Evolutionary conservation across 176 grass and related monocot genomes (phyloP).

Genomic region (Thalia dealbata): DNA sequence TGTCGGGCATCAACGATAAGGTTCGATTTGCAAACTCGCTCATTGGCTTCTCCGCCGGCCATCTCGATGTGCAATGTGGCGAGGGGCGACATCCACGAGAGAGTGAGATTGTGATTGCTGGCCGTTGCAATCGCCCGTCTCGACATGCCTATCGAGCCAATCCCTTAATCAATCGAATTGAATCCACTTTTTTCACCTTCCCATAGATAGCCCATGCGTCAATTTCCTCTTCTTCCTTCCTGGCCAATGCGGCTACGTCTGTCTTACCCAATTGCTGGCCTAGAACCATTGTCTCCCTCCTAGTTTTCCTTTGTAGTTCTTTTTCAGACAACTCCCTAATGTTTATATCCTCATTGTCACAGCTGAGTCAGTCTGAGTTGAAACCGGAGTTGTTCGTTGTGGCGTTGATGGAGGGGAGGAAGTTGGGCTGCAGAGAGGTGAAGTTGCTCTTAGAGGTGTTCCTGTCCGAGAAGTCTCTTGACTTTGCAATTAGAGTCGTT

Average conservation of each 20-base stretch:
- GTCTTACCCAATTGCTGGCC: conserved; percentile 85
- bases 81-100: too few relatives aligned
- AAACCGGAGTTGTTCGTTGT: conserved; percentile 21
- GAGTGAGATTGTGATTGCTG: too few relatives aligned
- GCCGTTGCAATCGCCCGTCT: too few relatives aligned
- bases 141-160: too few relatives aligned
- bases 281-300: conserved; percentile 89
- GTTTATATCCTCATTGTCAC: conserved; percentile 35
- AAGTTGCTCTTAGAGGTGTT: conserved; percentile 61
- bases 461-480: conserved; percentile 87
- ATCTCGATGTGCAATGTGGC: too few relatives aligned
- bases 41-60: too few relatives aligned
- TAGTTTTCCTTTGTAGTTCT: conserved; percentile 64
- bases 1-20: too few relatives aligned
- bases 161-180: too few relatives aligned
- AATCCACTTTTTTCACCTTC: too few relatives aligned
- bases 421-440: conserved; percentile 45
- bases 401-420: conserved; percentile 65
- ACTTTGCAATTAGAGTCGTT: conserved; percentile 94
- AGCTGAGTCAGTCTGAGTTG: conserved; percentile 21
- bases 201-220: too few relatives aligned
- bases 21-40: too few relatives aligned
- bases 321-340: conserved; percentile 49
- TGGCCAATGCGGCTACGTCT: conserved; percentile 81
- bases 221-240: conserved; percentile 83